These are phyloP conservation scores for Trichoderma aggressivum DNA, from an alignment of 2,329 filamentous ascomycete species.

Conservation along the genomic window DNA sequence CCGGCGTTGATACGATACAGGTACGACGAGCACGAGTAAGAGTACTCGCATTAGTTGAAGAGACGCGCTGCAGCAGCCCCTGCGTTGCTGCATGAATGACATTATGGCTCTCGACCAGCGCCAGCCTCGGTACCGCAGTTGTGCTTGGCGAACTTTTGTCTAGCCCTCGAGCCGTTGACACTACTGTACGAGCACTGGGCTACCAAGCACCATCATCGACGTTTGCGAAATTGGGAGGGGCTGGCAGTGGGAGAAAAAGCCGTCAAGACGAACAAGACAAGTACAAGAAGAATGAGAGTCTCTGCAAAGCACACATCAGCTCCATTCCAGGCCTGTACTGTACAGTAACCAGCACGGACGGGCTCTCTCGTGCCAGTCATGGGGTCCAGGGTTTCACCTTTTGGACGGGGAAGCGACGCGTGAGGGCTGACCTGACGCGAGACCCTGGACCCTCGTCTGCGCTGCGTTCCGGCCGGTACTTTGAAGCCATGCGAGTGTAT, in stretches of 20 bases:
- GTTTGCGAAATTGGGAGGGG: slow-evolving; percentile 1
- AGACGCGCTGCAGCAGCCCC: slow-evolving; percentile 5
- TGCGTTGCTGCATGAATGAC: slow-evolving; percentile 17
- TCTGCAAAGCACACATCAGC: not conserved
- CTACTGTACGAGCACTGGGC: not conserved
- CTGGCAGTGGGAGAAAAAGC: not conserved
- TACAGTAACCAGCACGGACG: not conserved
- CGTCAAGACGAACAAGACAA: not conserved
- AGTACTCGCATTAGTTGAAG: not conserved
- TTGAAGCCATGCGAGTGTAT: not conserved
- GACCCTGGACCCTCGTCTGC: slow-evolving; percentile 2
- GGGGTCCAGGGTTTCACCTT: not conserved
- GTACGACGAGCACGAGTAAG: not conserved
- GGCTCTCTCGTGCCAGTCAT: not conserved
- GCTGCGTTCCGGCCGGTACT: not conserved
- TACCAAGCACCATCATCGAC: not conserved
- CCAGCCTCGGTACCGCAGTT: slow-evolving; percentile 12
- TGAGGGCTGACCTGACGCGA: slow-evolving; percentile 13
- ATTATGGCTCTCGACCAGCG: not conserved
- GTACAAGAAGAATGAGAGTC: not conserved
- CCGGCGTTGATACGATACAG: not conserved
- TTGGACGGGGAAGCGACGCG: slow-evolving; percentile 10
- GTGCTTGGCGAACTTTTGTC: slow-evolving; percentile 15
- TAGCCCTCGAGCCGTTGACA: not conserved
- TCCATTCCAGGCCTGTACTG: too few relatives aligned